Conservation (phyloP, 2,329 filamentous ascomycete genomes). For the Hymenoscyphus fructigenus region DNA sequence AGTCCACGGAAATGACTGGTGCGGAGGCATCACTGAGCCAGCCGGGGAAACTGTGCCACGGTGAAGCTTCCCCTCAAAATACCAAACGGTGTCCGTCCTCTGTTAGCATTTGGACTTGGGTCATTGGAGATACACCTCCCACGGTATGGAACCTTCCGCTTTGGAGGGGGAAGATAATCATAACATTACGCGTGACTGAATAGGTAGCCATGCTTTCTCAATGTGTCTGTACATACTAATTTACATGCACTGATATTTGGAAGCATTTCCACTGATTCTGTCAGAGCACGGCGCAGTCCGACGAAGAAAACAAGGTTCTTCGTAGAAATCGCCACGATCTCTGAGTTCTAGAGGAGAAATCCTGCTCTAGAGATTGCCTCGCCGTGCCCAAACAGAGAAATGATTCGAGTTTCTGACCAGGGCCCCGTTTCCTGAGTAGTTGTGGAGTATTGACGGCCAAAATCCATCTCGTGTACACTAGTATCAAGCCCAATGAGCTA, state of each 20-base stretch:
- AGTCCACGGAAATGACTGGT: neutral
- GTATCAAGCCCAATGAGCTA: neutral
- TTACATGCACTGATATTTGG: too few species aligned
- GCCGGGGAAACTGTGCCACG: neutral
- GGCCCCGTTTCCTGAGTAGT: neutral
- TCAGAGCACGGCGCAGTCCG: too few species aligned
- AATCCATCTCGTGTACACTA: neutral
- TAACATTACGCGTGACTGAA: neutral
- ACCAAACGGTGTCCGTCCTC: neutral
- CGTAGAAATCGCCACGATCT: neutral
- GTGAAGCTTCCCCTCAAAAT: neutral
- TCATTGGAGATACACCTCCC: neutral
- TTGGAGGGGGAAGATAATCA: neutral
- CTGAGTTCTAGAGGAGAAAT: neutral
- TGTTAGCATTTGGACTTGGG: neutral
- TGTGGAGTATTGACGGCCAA: neutral
- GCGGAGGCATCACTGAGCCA: neutral
- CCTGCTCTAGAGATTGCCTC: neutral
- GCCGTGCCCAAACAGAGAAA: neutral
- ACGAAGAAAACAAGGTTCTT: neutral
- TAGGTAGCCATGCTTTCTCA: neutral
- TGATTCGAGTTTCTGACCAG: neutral
- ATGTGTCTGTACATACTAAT: too few species aligned
- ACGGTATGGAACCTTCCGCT: neutral
- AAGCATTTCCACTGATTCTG: too few species aligned